Evolutionary conservation across 176 grass and related monocot species (phyloP), one percentile per base, ranked within the genome.

Genomic region (Sorghum bicolor): DNA sequence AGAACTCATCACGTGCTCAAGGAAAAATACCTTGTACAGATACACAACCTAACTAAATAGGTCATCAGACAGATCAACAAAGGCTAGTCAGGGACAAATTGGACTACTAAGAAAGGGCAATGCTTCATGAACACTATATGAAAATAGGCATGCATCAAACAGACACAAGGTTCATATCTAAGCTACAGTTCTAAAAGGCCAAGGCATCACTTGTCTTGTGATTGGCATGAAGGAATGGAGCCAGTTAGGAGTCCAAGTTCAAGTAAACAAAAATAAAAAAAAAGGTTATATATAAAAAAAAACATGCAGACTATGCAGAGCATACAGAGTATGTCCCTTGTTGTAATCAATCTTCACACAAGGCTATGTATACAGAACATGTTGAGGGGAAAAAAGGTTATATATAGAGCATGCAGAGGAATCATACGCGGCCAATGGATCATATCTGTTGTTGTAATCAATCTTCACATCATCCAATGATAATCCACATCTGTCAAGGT

Each of bases 401-500:
- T 79, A 44, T 30, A 63, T 64, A 37, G 9, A 32, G 8, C 28
- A 82, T 1, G 32, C 4, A 10, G 29, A 24, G 80, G 52, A 86
- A 84, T 48, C 89, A 36, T 94, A 99, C 96, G 63, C 88, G 19
- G 74, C 77, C 60, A 74, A 24, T 8, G 84, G 91, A 84, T 31
- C 68, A 87, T 87, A 99, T 75, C 67, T 83, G 82, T 81, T 93
- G 81, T 83, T 96, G 69, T 99, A 99, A 70, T 96, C 91, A 38
- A 96, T 82, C 73, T 96, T 99, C 63, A 96, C 71, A 89, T 96
- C 93, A 48, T 92, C 79, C 32, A 77, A 79, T 71, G 91, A 94
- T 66, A 99, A 67, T 63, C 83, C 88, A 82, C 81, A 89, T 82
- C 80, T 89, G 80, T 94, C 93, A 34, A 99, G 81, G 19, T 78